Evolutionary conservation across 2,329 filamentous ascomycete species (phyloP).

Genomic region (Diaporthe capsici): DNA sequence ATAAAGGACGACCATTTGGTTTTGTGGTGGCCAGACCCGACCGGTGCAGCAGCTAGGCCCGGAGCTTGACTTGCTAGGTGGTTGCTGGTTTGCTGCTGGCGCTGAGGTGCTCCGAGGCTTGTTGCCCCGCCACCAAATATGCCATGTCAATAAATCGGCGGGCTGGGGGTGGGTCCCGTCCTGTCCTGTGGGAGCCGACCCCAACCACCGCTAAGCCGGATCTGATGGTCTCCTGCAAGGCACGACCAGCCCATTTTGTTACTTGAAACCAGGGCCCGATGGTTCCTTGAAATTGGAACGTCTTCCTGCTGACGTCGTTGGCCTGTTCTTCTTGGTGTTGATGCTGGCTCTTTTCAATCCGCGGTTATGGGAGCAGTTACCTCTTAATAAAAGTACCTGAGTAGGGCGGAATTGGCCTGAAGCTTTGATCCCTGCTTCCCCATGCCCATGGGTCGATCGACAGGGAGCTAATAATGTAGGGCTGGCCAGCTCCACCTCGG

Average conservation of each 20-base stretch:
- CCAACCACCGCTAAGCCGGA: slow-evolving; percentile 36
- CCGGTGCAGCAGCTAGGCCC: neutral
- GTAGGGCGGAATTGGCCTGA: neutral
- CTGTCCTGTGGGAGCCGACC: neutral
- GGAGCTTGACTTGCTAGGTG: slow-evolving; percentile 5
- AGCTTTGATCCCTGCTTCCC: slow-evolving; percentile 27
- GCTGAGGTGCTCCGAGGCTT: neutral
- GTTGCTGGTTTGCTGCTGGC: neutral
- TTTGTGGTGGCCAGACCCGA: neutral
- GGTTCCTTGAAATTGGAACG: neutral
- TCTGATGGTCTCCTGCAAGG: slow-evolving; percentile 23
- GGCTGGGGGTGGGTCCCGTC: slow-evolving; percentile 33
- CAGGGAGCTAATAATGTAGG: slow-evolving; percentile 12
- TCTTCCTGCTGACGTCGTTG: slow-evolving; percentile 6
- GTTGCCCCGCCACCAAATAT: slow-evolving; percentile 36
- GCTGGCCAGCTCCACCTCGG: slow-evolving; percentile 15
- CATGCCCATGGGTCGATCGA: slow-evolving; percentile 10
- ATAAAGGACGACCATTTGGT: slow-evolving; percentile 7
- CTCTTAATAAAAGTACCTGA: neutral
- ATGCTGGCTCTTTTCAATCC: neutral
- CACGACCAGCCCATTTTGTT: slow-evolving; percentile 12
- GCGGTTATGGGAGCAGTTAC: neutral
- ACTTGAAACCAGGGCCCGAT: slow-evolving; percentile 3
- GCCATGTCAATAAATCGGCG: slow-evolving; percentile 37
- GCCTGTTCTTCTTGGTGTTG: neutral